Evolutionary conservation across 352 stramenopile genomes (phyloP), one percentile per base, ranked within the genome.

Genomic region (Pythium biforme): DNA sequence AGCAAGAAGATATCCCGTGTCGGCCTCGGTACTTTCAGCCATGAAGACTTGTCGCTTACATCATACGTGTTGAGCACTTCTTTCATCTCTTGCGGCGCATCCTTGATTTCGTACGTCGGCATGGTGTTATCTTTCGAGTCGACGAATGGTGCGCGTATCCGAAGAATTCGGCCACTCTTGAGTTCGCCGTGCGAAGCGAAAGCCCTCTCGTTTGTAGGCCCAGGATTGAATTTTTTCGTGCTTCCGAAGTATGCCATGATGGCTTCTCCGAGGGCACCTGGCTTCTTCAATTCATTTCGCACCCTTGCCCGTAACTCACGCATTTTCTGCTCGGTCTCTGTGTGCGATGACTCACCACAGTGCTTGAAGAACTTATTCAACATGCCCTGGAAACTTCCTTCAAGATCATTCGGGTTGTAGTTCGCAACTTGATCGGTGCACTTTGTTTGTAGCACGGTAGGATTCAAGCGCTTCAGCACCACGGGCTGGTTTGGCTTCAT

Each of bases 191-290:
- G 58, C 15, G 37, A 43, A 8, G 73, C 87, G 45, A 80, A 91
- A 31, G 68, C 75, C 7, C 68, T 61, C 12, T 66, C 61, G 20
- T 83, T 70, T 11, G 69, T 76, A 12, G 82, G 75, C 12, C 74
- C 71, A 1, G 77, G 75, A 50, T 84, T 86, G 50, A 84, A 59
- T 0, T 59, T 55, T 26, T 75, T 73, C 5, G 76, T 76, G 51
- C 77, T 81, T 0, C 75, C 76, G 46, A 77, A 91, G 68, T 91
- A 89, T 4, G 79, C 78, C 60, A 86, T 80, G n/a, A 89, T 73
- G 0, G 73, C 55, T 3, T 86, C 76, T 19, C 64, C 70, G 11
- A 79, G n/a, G 1, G 12, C 20, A 0, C 74, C 69, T 31, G 70
- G n/a, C 45, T 88, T 88, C 49, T 91, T 91, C 43, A 89, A 51